Evolutionary conservation across 805 yeast species (phyloP).

Genomic region (Lipomyces chichibuensis): DNA sequence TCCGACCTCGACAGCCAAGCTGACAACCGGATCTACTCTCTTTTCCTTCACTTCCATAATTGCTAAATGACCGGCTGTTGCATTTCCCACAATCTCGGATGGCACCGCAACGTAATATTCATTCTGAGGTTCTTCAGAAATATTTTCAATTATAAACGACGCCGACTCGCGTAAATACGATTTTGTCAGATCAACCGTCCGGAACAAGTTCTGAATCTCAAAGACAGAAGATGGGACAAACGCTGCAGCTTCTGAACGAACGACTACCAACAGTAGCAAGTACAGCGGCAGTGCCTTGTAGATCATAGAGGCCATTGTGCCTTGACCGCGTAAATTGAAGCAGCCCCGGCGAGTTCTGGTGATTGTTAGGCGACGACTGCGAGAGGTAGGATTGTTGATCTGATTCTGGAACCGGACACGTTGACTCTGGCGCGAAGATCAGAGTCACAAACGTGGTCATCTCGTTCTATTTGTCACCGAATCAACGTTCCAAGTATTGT

Average conservation of each 20-base stretch:
- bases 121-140: slow-evolving; percentile 55
- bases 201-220: slow-evolving; percentile 47
- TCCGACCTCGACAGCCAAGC: slow-evolving; percentile 1
- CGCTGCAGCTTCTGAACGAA: neutral
- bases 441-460: neutral
- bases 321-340: neutral
- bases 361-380: neutral
- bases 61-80: slow-evolving; percentile 4
- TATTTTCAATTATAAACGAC: slow-evolving; percentile 61
- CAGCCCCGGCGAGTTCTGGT: neutral
- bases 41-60: slow-evolving; percentile 24
- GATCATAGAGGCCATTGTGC: neutral
- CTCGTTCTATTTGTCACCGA: neutral
- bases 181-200: slow-evolving; percentile 65
- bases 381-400: neutral
- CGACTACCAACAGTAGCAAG: neutral
- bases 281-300: neutral
- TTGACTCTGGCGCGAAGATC: neutral
- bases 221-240: slow-evolving; percentile 8
- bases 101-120: slow-evolving; percentile 67
- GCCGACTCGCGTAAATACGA: slow-evolving; percentile 67
- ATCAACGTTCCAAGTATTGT: neutral
- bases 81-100: slow-evolving; percentile 44
- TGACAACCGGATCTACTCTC: slow-evolving; percentile 11
- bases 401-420: neutral